Conservation (phyloP, 805 yeast genomes). For the Maudiozyma barnettii region DNA sequence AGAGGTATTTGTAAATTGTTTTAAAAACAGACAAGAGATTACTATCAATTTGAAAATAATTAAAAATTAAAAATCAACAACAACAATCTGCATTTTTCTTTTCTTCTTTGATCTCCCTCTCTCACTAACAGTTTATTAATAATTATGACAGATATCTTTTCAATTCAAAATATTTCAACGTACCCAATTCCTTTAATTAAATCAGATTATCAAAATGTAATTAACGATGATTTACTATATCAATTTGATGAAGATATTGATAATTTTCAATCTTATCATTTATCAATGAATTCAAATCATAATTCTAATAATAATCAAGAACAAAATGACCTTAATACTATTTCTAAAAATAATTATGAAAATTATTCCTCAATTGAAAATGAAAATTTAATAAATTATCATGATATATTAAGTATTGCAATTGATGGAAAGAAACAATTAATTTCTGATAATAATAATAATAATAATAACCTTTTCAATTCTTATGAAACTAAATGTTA, state of each 20-base stretch:
- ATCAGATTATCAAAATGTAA: background rate
- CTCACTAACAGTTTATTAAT: background rate
- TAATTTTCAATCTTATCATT: background rate
- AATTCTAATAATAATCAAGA: background rate
- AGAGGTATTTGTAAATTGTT: too few species aligned
- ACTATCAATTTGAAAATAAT: too few species aligned
- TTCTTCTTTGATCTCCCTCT: too few species aligned
- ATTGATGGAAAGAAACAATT: background rate
- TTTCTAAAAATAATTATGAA: background rate
- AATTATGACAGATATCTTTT: background rate
- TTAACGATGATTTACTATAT: background rate
- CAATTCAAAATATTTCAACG: background rate
- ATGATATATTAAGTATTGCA: background rate
- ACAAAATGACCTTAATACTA: background rate
- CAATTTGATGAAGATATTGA: slow-evolving; percentile 2
- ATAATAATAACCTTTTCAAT: background rate
- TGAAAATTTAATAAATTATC: background rate
- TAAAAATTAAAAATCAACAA: too few species aligned
- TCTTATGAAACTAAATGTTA: background rate
- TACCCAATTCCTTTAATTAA: background rate
- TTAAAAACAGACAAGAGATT: too few species aligned
- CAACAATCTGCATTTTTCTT: too few species aligned
- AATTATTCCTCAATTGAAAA: too few species aligned
- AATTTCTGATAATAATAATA: background rate
- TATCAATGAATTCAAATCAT: background rate